Base-by-base conservation (phyloP, 169 alveolate species). In the Cryptosporidium baileyi region DNA sequence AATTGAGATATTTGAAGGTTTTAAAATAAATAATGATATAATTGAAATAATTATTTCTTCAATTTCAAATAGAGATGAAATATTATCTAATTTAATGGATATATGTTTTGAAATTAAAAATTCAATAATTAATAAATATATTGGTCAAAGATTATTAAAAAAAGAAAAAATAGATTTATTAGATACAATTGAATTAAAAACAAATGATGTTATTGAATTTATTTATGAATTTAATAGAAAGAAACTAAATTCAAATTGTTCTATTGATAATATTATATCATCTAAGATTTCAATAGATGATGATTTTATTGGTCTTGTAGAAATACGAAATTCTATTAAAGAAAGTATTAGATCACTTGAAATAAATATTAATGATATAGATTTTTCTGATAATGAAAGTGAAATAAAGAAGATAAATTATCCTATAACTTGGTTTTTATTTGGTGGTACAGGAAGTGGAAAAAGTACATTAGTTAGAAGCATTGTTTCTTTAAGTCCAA, bases 391-490 rank as follows among this genome's bases (percentile, higher is more conserved):
- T 43, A 15, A 43, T 11, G 26, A 57, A 6, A 17, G n/a, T 19
- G 40, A 57, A 13, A 22, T 57, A 19, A 11, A 22, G 5, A 9
- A 26, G 15, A n/a, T 26, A 9, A 62, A 43, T 19, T 74, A 74
- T 43, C 85, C 85, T 52, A 74, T 74, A 38, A 40, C 85, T 28
- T 74, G 85, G 85, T 34, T 74, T n/a, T 2, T 74, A 9, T 74
- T 67, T 67, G 85, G 85, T 3, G 41, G 36, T 26, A 22, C 85
- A 22, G 85, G 85, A 1, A 54, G 85, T 38, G 85, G 85, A 11
- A 74, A 74, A 51, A 74, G 85, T 36, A 74, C 85, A 1, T 59
- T 74, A 22, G 74, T 74, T 24, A 74, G 85, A 59, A 74, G 85
- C 52, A 24, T 74, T 57, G 40, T 19, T 17, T 74, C 85, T 1